A percentile compares a stretch with the other conserved stretches of the same genome.
These are phyloP conservation scores for Hypoxylon subgilvum DNA, from an alignment of 495 filamentous ascomycete genomes.

Conservation along the genomic window DNA sequence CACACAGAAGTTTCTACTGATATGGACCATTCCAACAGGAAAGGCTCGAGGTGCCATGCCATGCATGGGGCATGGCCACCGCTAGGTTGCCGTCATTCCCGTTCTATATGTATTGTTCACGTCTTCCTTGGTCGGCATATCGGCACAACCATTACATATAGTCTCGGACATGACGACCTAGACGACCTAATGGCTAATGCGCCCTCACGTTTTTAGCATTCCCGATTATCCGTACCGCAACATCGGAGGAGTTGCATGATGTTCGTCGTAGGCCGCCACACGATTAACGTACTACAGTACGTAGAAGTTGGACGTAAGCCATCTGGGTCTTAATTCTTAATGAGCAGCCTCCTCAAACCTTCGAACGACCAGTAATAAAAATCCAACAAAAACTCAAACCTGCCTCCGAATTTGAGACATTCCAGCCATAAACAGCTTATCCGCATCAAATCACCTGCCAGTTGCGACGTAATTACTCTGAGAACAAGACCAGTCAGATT, in stretches of 20 bases:
- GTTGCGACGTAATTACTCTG: neutral
- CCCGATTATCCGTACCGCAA: constrained; percentile 37
- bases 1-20: constrained; percentile 13
- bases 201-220: neutral
- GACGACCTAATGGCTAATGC: no score
- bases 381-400: no score
- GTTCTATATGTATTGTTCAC: neutral
- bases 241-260: no score
- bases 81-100: constrained; percentile 26
- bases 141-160: neutral
- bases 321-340: constrained; percentile 33
- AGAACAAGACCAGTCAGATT: constrained; percentile 23
- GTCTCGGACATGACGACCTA: constrained; percentile 24
- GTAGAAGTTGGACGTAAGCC: no score
- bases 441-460: constrained; percentile 11
- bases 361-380: no score
- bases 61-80: neutral
- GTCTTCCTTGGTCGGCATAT: constrained; percentile 10
- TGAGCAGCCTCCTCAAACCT: constrained; percentile 5
- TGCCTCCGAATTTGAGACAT: constrained; percentile 12
- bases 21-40: constrained; percentile 22
- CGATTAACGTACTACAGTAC: neutral
- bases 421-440: constrained; percentile 1
- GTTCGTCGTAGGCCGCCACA: no score
- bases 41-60: constrained; percentile 10